Conservation (phyloP, 768 basidiomycete genomes). For the Termitomyces sp. region DNA sequence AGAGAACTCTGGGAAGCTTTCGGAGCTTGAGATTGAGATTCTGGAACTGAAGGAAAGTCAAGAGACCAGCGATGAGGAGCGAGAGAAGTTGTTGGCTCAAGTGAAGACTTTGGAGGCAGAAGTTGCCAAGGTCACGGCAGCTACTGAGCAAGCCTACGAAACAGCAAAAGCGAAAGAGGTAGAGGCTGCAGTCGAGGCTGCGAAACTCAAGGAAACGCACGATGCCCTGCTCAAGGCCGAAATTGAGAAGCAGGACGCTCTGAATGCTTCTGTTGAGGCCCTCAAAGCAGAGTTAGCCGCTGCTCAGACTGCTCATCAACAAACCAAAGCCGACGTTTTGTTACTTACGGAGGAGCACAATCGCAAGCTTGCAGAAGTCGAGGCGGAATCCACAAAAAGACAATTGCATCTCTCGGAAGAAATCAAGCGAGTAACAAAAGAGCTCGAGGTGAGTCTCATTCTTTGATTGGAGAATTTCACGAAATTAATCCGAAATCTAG, state of each 20-base stretch:
- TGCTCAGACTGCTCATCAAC: constrained; percentile 44
- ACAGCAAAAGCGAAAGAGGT: constrained; percentile 45
- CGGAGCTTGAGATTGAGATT: constrained; percentile 80
- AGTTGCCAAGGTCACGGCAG: constrained; percentile 41
- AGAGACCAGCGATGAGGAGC: constrained; percentile 61
- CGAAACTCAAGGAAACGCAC: constrained; percentile 39
- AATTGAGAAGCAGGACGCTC: constrained; percentile 38
- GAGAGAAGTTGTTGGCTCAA: constrained; percentile 37
- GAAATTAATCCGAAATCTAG: constrained; percentile 32
- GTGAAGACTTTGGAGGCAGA: constrained; percentile 54
- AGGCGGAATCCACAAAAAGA: constrained; percentile 43
- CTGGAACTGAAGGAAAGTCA: constrained; percentile 71
- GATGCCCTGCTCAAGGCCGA: constrained; percentile 42
- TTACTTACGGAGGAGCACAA: constrained; percentile 45
- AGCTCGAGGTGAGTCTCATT: constrained; percentile 58
- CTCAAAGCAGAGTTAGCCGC: constrained; percentile 45
- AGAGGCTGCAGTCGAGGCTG: constrained; percentile 35
- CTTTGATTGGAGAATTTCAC: not conserved
- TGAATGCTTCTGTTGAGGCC: constrained; percentile 39
- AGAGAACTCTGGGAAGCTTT: constrained; percentile 65
- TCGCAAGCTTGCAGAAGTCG: constrained; percentile 47
- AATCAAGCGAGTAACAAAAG: constrained; percentile 49
- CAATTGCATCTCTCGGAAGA: constrained; percentile 52
- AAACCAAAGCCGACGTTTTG: constrained; percentile 39
- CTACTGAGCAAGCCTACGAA: constrained; percentile 44